phyloP scores from a whole-genome alignment of 2,329 filamentous ascomycete species.

The Fusarium keratoplasticum region DNA sequence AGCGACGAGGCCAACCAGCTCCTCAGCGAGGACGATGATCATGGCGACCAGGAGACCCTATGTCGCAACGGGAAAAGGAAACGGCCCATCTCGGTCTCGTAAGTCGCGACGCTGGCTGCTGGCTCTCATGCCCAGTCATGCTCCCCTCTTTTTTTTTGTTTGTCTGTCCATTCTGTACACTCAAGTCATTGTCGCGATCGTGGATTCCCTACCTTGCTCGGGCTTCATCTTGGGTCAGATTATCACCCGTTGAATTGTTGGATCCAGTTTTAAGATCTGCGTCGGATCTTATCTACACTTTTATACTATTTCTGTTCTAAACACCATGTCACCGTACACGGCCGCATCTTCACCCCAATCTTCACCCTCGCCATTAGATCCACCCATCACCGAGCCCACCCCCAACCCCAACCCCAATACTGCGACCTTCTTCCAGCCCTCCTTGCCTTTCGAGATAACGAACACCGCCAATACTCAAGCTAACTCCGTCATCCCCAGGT shows the following conservation, averaged over 20 bases:
- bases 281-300: slow-evolving; percentile 39
- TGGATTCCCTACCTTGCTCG: slow-evolving; percentile 4
- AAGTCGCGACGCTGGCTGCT: slow-evolving; percentile 39
- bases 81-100: slow-evolving; percentile 71
- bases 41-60: slow-evolving; percentile 53
- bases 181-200: slow-evolving; percentile 4
- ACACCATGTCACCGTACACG: slow-evolving; percentile 36
- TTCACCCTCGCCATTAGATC: slow-evolving; percentile 26
- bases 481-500: slow-evolving; percentile 61
- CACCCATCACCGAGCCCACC: slow-evolving; percentile 10
- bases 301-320: slow-evolving; percentile 24
- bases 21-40: slow-evolving; percentile 58
- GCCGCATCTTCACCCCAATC: slow-evolving; percentile 25
- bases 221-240: slow-evolving; percentile 12
- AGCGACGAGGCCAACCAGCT: slow-evolving; percentile 57
- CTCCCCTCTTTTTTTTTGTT: slow-evolving; percentile 3
- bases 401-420: slow-evolving; percentile 25
- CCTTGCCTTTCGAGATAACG: slow-evolving; percentile 24
- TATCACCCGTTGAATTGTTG: slow-evolving; percentile 10
- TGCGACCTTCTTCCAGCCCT: slow-evolving; percentile 21
- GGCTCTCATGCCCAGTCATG: background rate
- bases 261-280: slow-evolving; percentile 21
- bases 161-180: slow-evolving; percentile 14
- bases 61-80: slow-evolving; percentile 64
- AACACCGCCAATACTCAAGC: slow-evolving; percentile 43